A percentile compares a stretch with the other conserved stretches of the same genome.
phyloP scores from a whole-genome alignment of 2,329 filamentous ascomycete species.

The Aspergillus floridensis region DNA sequence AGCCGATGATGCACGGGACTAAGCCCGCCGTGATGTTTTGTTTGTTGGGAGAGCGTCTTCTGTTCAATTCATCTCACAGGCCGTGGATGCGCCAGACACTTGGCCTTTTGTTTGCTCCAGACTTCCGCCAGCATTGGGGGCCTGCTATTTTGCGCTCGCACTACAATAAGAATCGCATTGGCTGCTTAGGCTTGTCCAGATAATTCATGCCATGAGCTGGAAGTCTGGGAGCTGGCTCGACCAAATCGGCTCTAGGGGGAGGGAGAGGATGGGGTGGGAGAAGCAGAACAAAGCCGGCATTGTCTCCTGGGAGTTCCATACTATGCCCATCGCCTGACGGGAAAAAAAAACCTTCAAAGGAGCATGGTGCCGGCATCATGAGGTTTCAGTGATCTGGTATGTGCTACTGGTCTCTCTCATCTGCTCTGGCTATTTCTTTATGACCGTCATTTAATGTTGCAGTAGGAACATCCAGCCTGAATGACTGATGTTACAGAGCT shows the following conservation, averaged over 20 bases:
- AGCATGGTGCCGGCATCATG: constrained; percentile 28
- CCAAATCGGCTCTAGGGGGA: background rate
- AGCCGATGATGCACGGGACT: constrained; percentile 35
- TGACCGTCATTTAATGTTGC: background rate
- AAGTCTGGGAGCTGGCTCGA: background rate
- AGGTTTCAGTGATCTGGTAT: constrained; percentile 29
- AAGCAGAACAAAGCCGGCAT: constrained; percentile 24
- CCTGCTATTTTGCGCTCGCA: constrained; percentile 1
- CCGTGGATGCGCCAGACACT: background rate
- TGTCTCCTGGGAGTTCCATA: constrained; percentile 7
- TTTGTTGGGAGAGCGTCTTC: background rate
- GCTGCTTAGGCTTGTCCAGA: constrained; percentile 1
- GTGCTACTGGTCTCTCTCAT: background rate
- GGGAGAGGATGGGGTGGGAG: background rate
- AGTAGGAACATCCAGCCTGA: background rate
- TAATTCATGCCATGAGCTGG: background rate
- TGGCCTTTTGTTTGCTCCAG: background rate
- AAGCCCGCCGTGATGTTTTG: constrained; percentile 10
- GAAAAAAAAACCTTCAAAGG: background rate
- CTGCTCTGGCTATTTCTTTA: background rate
- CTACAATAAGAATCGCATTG: background rate
- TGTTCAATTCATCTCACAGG: constrained; percentile 7
- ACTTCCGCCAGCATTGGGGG: background rate
- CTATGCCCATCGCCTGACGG: constrained; percentile 4
- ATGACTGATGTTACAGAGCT: constrained; percentile 2